phyloP scores from a whole-genome alignment of 148 eudicot species.

The Cornus controversa region DNA sequence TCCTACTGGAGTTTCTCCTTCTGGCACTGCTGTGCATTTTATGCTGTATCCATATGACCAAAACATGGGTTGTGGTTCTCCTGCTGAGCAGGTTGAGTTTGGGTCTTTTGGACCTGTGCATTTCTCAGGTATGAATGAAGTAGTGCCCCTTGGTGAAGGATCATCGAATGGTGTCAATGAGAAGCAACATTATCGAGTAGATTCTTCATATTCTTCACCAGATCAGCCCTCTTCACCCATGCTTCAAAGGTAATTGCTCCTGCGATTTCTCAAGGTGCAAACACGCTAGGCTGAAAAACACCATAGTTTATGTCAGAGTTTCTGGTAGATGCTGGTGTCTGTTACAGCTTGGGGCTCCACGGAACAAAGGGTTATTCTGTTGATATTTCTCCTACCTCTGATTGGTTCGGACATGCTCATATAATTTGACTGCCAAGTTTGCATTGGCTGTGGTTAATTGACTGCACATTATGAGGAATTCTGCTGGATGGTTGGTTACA shows the following conservation, averaged over 20 bases:
- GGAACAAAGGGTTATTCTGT: not conserved
- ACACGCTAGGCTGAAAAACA: not conserved
- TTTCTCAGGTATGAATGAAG: slow-evolving; percentile 5
- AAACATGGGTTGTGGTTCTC: slow-evolving; percentile 33
- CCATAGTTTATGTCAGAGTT: not conserved
- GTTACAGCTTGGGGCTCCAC: not conserved
- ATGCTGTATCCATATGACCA: slow-evolving; percentile 47
- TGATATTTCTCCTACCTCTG: not conserved
- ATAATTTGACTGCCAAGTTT: no score
- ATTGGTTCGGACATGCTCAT: no score
- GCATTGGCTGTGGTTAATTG: no score
- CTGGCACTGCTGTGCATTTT: slow-evolving; percentile 16
- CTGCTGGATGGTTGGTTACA: no score
- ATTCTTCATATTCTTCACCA: not conserved
- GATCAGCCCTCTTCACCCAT: not conserved
- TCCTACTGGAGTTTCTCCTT: slow-evolving; percentile 19
- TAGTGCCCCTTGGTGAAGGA: not conserved
- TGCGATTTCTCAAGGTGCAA: not conserved
- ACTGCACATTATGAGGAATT: no score
- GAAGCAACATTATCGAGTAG: not conserved
- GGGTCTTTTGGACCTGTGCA: slow-evolving; percentile 41
- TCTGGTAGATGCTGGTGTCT: not conserved
- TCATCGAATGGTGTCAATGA: not conserved
- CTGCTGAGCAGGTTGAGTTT: slow-evolving; percentile 35
- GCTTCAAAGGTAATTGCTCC: not conserved